Conservation (phyloP, 2,329 filamentous ascomycete genomes). For the Didymella lethalis region DNA sequence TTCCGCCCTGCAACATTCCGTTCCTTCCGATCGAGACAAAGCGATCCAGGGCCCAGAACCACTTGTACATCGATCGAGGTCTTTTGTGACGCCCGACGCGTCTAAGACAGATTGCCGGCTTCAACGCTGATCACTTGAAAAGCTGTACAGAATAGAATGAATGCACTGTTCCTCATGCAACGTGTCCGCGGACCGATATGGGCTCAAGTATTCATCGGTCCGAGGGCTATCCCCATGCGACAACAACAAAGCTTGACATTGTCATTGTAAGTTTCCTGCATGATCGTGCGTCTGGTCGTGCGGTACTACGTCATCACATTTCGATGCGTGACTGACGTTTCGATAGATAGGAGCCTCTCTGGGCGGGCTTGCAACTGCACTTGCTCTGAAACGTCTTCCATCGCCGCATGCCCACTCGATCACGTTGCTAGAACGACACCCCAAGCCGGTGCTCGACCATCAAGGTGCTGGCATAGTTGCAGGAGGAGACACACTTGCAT, state of each 20-base stretch:
- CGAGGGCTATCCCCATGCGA: constrained; percentile 25
- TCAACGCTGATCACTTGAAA: constrained; percentile 13
- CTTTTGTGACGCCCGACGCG: neutral
- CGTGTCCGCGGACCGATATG: constrained; percentile 20
- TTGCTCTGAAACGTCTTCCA: constrained; percentile 40
- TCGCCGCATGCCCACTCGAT: constrained; percentile 34
- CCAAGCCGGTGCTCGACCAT: constrained; percentile 40
- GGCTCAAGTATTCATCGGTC: constrained; percentile 15
- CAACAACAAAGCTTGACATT: constrained; percentile 34
- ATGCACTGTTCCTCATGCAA: constrained; percentile 13
- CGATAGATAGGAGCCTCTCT: constrained; percentile 43
- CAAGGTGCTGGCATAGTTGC: constrained; percentile 48
- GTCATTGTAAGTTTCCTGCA: constrained; percentile 32
- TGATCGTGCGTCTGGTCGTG: neutral
- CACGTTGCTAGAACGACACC: constrained; percentile 45
- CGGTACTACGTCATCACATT: constrained; percentile 8
- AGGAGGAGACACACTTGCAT: constrained; percentile 39
- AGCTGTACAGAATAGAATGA: neutral
- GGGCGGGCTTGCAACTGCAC: constrained; percentile 37
- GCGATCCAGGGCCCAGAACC: constrained; percentile 1
- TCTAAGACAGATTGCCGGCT: constrained; percentile 12
- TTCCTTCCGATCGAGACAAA: constrained; percentile 12
- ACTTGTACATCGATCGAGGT: constrained; percentile 15
- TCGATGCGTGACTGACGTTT: constrained; percentile 8
- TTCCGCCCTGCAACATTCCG: constrained; percentile 1